Base-by-base conservation (phyloP, 225 moss, liverwort and hornwort genomes). In the Pleurozium schreberi region DNA sequence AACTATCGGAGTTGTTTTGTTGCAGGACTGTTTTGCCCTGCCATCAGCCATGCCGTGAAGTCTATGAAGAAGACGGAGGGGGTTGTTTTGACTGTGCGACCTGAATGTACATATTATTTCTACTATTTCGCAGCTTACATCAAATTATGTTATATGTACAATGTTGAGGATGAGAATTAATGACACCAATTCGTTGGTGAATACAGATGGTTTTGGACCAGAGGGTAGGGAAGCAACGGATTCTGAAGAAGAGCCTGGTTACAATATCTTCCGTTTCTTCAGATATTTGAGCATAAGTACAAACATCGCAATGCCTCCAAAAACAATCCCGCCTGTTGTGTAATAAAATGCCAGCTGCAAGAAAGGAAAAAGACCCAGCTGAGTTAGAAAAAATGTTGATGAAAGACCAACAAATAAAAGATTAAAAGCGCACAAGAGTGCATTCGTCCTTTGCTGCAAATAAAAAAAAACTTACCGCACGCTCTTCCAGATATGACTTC, bases 401-500 rank as follows among this genome's bases (percentile, higher is more conserved):
- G 33, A 67, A 59, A 60, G 25, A 74, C 59, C 27, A 82, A 34
- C 26, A 82, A 34, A 66, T 18, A 22, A 50, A 78, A 85, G 49
- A 61, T 57, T 22, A 68, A 80, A 84, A 75, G 69, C 63, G 64
- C 68, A 89, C 80, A 60, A 55, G 7, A 85, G 28, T 40, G 45
- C 45, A 52, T 64, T 76, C 70, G 38, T 59, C 67, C 52, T 43
- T 82, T 36, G 52, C 80, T 80, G 65, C 71, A 42, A 87, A 81
- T 57, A 62, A 55, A 30, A 67, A 62, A 55, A 30, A 67, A 84
- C 93, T 83, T 95, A 98, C 97, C 93, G 90, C 96, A 93, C 96
- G 95, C 89, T 97, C 97, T 90, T 99, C 99, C 88, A 97, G 91
- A 76, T 99, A 99, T 12, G 97, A 97, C 90, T 91, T 97, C 90